phyloP scores from a whole-genome alignment of 768 basidiomycete genomes.

The Boletales sp. region DNA sequence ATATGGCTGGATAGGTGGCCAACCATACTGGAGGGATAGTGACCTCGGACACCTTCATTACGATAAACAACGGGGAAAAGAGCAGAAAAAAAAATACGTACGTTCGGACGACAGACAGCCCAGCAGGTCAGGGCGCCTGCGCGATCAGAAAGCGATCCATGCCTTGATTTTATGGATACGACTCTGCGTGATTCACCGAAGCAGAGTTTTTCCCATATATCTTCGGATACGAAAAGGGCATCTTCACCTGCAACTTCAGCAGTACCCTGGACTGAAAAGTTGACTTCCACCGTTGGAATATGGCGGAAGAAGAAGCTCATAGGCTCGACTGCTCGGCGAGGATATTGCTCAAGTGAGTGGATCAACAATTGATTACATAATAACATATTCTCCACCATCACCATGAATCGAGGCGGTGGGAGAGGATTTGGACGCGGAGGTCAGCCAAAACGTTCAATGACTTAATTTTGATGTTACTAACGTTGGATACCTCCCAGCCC shows the following conservation, averaged over 20 bases:
- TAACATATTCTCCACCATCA: background rate
- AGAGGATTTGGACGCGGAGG: slow-evolving; percentile 58
- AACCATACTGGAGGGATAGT: slow-evolving; percentile 41
- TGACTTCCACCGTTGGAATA: slow-evolving; percentile 18
- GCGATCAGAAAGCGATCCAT: background rate
- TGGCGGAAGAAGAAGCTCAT: slow-evolving; percentile 40
- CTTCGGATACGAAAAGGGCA: slow-evolving; percentile 28
- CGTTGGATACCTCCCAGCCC: slow-evolving; percentile 31
- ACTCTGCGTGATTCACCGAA: slow-evolving; percentile 11
- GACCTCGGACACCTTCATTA: slow-evolving; percentile 30
- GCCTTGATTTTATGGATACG: slow-evolving; percentile 25
- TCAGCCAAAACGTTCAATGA: slow-evolving; percentile 12
- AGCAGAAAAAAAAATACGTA: slow-evolving; percentile 20
- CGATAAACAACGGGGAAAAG: slow-evolving; percentile 20
- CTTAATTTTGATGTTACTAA: background rate
- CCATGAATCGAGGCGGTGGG: slow-evolving; percentile 50
- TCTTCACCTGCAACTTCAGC: slow-evolving; percentile 14
- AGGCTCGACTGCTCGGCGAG: too few relatives aligned
- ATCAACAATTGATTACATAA: slow-evolving; percentile 23
- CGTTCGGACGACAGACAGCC: slow-evolving; percentile 36
- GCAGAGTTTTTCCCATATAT: slow-evolving; percentile 31
- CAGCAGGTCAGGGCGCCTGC: slow-evolving; percentile 29
- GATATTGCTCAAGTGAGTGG: background rate
- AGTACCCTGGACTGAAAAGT: slow-evolving; percentile 24
- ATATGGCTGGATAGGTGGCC: slow-evolving; percentile 33